Evolutionary conservation across 169 alveolate species (phyloP).

Genomic region (Eimeria nieschulzi): DNA sequence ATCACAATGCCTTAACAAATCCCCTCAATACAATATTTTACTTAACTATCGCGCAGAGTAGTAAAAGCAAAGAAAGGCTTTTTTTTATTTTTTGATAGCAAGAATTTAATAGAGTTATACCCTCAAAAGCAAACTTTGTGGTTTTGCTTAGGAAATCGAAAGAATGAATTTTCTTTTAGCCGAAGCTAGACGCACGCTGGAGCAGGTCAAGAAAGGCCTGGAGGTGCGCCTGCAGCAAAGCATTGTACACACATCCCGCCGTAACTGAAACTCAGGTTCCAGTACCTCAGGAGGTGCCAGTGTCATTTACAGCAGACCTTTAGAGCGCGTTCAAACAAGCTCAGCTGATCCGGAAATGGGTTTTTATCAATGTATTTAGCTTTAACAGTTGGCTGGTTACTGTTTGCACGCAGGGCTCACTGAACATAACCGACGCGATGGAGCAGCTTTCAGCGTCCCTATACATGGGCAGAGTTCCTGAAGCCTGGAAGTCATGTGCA

Average conservation of each 20-base stretch:
- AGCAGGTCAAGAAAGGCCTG: constrained; percentile 91
- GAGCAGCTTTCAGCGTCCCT: constrained; percentile 88
- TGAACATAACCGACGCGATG: constrained; percentile 95
- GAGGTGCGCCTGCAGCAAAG: constrained; percentile 74
- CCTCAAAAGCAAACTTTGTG: neutral
- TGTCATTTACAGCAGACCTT: too few species aligned
- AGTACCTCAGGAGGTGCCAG: too few species aligned
- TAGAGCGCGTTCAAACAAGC: too few species aligned
- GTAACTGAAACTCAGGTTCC: too few species aligned
- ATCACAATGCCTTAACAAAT: neutral
- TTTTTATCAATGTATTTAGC: too few species aligned
- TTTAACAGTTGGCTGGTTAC: neutral
- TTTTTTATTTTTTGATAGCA: neutral
- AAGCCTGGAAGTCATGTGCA: constrained; percentile 90
- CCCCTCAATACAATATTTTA: neutral
- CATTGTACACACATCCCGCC: neutral
- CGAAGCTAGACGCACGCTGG: constrained; percentile 88
- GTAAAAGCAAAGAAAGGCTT: neutral
- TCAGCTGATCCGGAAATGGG: too few species aligned
- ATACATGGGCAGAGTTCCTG: constrained; percentile 88
- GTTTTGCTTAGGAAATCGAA: constrained; percentile 89
- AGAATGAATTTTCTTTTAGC: constrained; percentile 92
- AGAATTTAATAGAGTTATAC: neutral
- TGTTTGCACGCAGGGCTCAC: constrained; percentile 77
- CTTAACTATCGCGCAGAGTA: neutral